Conservation (phyloP, 208 protist genomes). For the Jaenimonas drosophilae region DNA sequence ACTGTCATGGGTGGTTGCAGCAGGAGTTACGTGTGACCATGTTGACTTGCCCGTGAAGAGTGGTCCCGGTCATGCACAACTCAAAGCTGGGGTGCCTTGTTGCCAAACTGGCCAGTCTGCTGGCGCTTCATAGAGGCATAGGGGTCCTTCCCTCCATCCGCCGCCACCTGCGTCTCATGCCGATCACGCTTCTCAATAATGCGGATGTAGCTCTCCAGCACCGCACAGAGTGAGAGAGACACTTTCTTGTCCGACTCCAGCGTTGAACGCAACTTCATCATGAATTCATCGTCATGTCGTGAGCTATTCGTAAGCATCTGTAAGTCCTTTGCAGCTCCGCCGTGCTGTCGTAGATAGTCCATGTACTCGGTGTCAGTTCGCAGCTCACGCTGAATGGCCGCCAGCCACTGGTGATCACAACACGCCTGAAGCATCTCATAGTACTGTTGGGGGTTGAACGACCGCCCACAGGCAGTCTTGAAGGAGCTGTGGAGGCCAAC, state of each 20-base stretch:
- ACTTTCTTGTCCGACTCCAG: conserved; percentile 67
- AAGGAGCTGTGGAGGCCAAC: conserved; percentile 53
- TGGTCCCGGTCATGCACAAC: too few relatives aligned
- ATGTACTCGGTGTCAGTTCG: conserved; percentile 65
- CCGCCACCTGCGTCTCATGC: conserved; percentile 69
- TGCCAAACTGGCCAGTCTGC: conserved; percentile 50
- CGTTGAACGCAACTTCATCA: conserved; percentile 55
- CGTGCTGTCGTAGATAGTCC: conserved; percentile 54
- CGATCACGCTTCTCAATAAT: conserved; percentile 72
- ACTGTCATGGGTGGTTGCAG: too few relatives aligned
- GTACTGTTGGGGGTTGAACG: conserved; percentile 72
- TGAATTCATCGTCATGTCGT: conserved; percentile 75
- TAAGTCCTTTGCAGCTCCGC: conserved; percentile 54
- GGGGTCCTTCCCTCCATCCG: conserved; percentile 62
- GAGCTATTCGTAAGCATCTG: conserved; percentile 42
- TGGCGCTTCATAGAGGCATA: conserved; percentile 54
- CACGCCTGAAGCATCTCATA: conserved; percentile 81
- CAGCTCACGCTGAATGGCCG: conserved; percentile 73
- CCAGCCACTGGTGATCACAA: conserved; percentile 78
- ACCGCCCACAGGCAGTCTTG: conserved; percentile 64
- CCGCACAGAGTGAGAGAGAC: conserved; percentile 70
- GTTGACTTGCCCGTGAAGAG: too few relatives aligned
- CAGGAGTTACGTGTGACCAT: too few relatives aligned
- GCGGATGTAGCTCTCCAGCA: conserved; percentile 75
- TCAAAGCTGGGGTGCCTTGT: conserved; percentile 46